Percentiles rank a stretch among this genome's conserved stretches.
Evolutionary conservation across 129 eudicot species (phyloP).

Genomic region (Erigeron canadensis): DNA sequence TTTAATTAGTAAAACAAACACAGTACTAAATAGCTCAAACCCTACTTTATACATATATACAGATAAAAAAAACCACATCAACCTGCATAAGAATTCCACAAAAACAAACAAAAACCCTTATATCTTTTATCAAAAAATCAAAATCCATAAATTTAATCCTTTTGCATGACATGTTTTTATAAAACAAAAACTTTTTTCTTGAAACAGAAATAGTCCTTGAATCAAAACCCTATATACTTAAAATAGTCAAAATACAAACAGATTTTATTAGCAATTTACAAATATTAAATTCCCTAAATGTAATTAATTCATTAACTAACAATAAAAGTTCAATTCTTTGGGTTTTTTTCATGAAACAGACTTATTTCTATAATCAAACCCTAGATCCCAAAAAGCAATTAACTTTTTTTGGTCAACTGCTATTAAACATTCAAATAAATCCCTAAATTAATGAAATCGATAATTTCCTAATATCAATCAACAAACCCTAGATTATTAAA

Average conservation of each 20-base stretch:
- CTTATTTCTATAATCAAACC: neutral
- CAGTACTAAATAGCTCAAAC: no score
- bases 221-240: no score
- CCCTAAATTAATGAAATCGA: conserved; percentile 3
- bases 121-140: no score
- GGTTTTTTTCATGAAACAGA: neutral
- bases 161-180: no score
- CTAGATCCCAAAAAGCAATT: neutral
- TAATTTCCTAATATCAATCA: neutral
- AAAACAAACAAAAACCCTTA: no score
- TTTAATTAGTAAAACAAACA: neutral
- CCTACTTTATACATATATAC: neutral
- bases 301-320: neutral
- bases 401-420: neutral
- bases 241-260: no score
- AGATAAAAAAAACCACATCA: neutral
- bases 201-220: no score
- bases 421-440: neutral
- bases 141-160: no score
- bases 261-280: no score
- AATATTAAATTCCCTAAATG: neutral
- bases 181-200: no score
- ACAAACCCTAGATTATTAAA: conserved; percentile 20
- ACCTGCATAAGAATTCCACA: no score
- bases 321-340: neutral